These are phyloP conservation scores for Lepidium campestre DNA, from an alignment of 441 rosid species.

Conservation along the genomic window DNA sequence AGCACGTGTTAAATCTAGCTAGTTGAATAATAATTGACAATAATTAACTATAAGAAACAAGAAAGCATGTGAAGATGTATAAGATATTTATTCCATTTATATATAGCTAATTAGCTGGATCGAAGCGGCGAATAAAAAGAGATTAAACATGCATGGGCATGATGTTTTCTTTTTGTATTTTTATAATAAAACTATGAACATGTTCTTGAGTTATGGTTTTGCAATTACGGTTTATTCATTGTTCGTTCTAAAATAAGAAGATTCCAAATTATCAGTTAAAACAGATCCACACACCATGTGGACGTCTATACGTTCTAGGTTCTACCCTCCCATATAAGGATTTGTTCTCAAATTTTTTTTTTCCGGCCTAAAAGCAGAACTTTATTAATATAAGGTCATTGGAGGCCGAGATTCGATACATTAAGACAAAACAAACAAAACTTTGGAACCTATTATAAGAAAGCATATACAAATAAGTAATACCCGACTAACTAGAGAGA, in stretches of 20 bases:
- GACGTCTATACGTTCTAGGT: too few species aligned
- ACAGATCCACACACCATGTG: conserved; percentile 26
- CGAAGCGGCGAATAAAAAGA: conserved; percentile 17
- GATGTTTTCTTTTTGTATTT: not conserved
- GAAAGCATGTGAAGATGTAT: conserved; percentile 6
- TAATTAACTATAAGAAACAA: not conserved
- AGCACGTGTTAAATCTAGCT: conserved; percentile 2
- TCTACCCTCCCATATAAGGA: too few species aligned
- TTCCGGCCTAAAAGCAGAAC: too few species aligned
- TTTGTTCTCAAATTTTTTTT: too few species aligned
- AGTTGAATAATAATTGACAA: conserved; percentile 4
- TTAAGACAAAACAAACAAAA: too few species aligned
- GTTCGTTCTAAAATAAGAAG: not conserved
- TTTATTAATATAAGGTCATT: too few species aligned
- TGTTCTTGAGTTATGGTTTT: conserved; percentile 14
- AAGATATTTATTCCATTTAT: not conserved
- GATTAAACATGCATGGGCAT: conserved; percentile 7
- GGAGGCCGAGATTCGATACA: too few species aligned
- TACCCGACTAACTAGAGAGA: too few species aligned
- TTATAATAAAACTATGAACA: not conserved
- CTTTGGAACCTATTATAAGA: too few species aligned
- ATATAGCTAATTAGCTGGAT: conserved; percentile 9
- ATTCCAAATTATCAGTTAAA: not conserved
- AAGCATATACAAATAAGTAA: too few species aligned
- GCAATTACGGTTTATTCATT: not conserved